Evolutionary conservation across 768 basidiomycete species (phyloP).

Genomic region (Psilocybe sp.): DNA sequence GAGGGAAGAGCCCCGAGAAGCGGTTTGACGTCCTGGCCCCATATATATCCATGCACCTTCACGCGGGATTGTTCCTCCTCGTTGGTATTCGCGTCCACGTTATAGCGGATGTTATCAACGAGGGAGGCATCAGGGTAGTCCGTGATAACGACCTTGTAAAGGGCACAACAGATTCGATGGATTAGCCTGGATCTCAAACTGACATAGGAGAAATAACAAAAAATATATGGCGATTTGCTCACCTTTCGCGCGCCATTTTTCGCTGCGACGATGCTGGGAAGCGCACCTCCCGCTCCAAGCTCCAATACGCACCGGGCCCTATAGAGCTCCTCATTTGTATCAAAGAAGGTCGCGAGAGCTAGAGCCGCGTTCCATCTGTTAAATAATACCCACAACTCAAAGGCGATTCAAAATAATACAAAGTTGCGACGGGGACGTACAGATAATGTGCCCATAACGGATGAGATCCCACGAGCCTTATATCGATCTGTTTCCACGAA

Average conservation of each 20-base stretch:
- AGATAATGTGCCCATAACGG: conserved; percentile 82
- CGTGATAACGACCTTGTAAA: conserved; percentile 70
- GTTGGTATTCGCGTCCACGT: conserved; percentile 58
- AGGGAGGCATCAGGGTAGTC: conserved; percentile 87
- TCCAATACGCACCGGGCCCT: conserved; percentile 61
- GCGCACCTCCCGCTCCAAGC: conserved; percentile 89
- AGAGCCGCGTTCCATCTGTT: conserved; percentile 80
- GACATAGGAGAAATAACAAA: not conserved
- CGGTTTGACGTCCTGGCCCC: conserved; percentile 60
- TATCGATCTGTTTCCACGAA: conserved; percentile 45
- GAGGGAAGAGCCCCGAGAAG: conserved; percentile 35
- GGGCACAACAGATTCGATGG: too few relatives aligned
- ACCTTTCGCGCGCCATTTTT: conserved; percentile 72
- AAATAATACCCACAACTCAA: not conserved
- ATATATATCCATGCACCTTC: conserved; percentile 64
- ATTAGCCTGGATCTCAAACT: too few relatives aligned
- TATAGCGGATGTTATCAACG: conserved; percentile 71
- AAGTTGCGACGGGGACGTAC: conserved; percentile 32
- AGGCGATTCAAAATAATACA: not conserved
- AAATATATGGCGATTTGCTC: conserved; percentile 7
- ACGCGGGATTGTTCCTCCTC: conserved; percentile 32
- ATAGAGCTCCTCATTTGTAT: conserved; percentile 48
- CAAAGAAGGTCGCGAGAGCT: conserved; percentile 68
- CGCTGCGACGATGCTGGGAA: conserved; percentile 77
- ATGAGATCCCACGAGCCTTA: conserved; percentile 75